Evolutionary conservation across 192 early-diverging fungal species (phyloP).

Genomic region (Entomortierella beljakovae): DNA sequence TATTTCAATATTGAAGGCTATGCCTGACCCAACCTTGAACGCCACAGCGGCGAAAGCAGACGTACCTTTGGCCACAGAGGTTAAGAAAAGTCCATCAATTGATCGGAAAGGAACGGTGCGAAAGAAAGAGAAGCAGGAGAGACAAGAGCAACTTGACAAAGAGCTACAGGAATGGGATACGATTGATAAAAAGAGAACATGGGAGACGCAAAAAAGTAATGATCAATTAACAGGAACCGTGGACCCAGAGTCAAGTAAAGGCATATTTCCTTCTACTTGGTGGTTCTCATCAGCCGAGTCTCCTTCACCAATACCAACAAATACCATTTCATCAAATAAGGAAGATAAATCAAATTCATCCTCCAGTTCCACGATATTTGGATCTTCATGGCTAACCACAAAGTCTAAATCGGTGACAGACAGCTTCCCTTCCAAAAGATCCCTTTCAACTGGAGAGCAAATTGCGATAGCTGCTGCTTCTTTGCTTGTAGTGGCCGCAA

Average conservation of each 20-base stretch:
- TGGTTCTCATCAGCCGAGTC: slow-evolving; percentile 4
- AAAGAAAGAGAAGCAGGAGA: background rate
- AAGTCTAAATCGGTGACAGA: slow-evolving; percentile 10
- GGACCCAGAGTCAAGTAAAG: slow-evolving; percentile 13
- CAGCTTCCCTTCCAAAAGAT: background rate
- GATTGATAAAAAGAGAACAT: slow-evolving; percentile 20
- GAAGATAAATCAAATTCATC: background rate
- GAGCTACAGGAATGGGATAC: slow-evolving; percentile 40
- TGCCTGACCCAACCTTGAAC: slow-evolving; percentile 35
- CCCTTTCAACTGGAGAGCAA: slow-evolving; percentile 30
- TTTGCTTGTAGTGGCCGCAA: slow-evolving; percentile 11
- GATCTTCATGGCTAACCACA: slow-evolving; percentile 1
- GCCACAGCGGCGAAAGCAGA: background rate
- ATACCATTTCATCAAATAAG: background rate
- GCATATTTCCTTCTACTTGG: slow-evolving; percentile 1
- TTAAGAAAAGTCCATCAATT: background rate
- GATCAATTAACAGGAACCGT: slow-evolving; percentile 35
- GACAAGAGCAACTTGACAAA: slow-evolving; percentile 11
- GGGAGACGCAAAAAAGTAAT: slow-evolving; percentile 33
- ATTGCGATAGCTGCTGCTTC: slow-evolving; percentile 34
- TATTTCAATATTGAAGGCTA: slow-evolving; percentile 37
- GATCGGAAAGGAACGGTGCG: slow-evolving; percentile 6
- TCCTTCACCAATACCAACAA: background rate
- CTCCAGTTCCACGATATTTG: background rate
- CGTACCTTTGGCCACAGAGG: background rate